phyloP scores from a whole-genome alignment of 148 eudicot genomes.

The Heliosperma pusillum region DNA sequence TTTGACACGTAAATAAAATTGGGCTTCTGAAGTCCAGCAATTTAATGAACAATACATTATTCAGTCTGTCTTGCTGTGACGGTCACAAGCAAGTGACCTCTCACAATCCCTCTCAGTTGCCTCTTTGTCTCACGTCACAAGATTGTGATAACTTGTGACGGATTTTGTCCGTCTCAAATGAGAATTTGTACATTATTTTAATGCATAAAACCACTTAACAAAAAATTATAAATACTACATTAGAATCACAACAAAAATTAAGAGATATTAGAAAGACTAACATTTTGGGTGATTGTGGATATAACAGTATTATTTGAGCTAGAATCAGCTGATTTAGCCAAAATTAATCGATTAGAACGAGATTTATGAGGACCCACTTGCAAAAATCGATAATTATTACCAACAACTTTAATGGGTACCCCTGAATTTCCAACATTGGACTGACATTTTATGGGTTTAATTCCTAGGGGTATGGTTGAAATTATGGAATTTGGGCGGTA shows the following conservation, averaged over 20 bases:
- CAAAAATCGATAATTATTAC: constrained; percentile 30
- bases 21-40: no score
- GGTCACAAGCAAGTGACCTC: no score
- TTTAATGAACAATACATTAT: background rate
- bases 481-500: constrained; percentile 10
- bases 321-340: constrained; percentile 43
- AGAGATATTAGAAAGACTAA: constrained; percentile 28
- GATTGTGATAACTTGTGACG: no score
- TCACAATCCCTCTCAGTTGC: no score
- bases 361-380: constrained; percentile 35
- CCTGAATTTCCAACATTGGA: constrained; percentile 22
- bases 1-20: no score
- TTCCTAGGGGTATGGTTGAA: constrained; percentile 8
- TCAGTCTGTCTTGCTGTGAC: no score
- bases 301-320: constrained; percentile 26
- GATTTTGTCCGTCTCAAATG: no score
- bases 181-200: no score
- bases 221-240: background rate
- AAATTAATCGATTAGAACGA: constrained; percentile 24
- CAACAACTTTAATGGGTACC: constrained; percentile 29
- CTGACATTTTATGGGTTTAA: constrained; percentile 22
- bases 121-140: no score
- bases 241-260: background rate
- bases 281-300: constrained; percentile 40
- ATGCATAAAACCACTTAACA: background rate